A percentile compares a stretch with the other conserved stretches of the same genome.
These are phyloP conservation scores for Skeletonema grethae DNA, from an alignment of 108 stramenopile genomes.

Conservation along the genomic window DNA sequence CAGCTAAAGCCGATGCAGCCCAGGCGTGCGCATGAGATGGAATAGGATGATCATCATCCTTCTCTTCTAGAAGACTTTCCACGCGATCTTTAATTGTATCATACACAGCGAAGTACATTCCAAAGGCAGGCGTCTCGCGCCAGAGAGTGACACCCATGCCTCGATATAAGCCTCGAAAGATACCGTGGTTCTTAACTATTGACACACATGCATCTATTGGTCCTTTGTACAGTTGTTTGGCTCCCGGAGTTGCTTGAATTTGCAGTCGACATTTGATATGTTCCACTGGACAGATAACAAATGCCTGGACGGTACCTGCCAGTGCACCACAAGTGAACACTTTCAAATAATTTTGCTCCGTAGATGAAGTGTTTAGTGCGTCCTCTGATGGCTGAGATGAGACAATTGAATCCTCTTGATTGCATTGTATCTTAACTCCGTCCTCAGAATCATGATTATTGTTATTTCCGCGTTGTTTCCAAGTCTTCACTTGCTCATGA, in stretches of 20 bases:
- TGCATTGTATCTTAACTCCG: neutral
- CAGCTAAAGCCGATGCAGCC: conserved; percentile 81
- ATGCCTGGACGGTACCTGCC: conserved; percentile 85
- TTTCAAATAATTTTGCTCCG: conserved; percentile 41
- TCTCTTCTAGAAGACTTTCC: conserved; percentile 43
- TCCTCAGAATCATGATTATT: neutral
- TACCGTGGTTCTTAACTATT: conserved; percentile 57
- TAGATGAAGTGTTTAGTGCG: neutral
- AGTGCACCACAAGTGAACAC: conserved; percentile 82
- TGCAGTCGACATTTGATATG: conserved; percentile 94
- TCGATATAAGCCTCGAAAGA: conserved; percentile 67
- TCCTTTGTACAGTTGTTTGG: conserved; percentile 50
- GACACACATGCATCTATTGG: conserved; percentile 54
- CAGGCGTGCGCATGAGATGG: conserved; percentile 59
- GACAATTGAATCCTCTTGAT: neutral
- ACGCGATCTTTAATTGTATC: conserved; percentile 70
- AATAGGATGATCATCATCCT: conserved; percentile 31
- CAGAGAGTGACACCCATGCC: conserved; percentile 72
- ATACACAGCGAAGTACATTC: conserved; percentile 89
- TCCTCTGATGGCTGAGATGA: neutral
- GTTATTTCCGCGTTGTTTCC: conserved; percentile 6
- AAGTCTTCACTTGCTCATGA: conserved; percentile 28
- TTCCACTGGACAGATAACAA: conserved; percentile 88
- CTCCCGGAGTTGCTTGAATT: conserved; percentile 41
- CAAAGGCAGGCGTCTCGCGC: conserved; percentile 92